These are phyloP conservation scores for Colletotrichum sidae DNA, from an alignment of 2,329 filamentous ascomycete species.

Conservation along the genomic window DNA sequence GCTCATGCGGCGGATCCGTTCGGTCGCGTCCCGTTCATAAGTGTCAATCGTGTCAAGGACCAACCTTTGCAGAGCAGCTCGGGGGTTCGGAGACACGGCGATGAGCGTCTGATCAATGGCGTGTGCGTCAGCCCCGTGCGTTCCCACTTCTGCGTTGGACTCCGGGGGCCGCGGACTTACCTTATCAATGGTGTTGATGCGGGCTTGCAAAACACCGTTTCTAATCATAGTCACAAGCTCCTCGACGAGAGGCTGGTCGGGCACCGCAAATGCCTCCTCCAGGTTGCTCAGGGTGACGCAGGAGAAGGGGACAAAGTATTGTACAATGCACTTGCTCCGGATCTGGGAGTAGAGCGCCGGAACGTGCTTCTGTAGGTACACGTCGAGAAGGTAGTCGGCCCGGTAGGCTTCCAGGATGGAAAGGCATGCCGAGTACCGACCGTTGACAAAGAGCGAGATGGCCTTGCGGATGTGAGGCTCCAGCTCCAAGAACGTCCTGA, in stretches of 20 bases:
- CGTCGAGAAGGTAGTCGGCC: conserved; percentile 88
- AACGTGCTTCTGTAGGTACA: conserved; percentile 84
- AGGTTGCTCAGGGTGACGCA: conserved; percentile 85
- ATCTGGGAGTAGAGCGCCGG: conserved; percentile 77
- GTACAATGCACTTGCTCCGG: conserved; percentile 90
- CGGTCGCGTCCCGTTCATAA: conserved; percentile 80
- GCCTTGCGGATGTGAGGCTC: conserved; percentile 95
- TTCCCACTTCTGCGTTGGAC: conserved; percentile 4
- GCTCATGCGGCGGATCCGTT: conserved; percentile 83
- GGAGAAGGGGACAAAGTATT: conserved; percentile 92
- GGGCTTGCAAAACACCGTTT: conserved; percentile 76
- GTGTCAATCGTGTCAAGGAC: conserved; percentile 75
- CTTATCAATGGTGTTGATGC: conserved; percentile 86
- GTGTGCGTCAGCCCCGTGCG: conserved; percentile 31
- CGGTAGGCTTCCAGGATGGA: conserved; percentile 84
- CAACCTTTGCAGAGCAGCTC: conserved; percentile 76
- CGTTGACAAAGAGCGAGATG: conserved; percentile 88
- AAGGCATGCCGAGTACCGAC: conserved; percentile 88
- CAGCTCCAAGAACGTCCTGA: conserved; percentile 89
- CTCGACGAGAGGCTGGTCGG: conserved; percentile 72
- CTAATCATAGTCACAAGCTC: conserved; percentile 87
- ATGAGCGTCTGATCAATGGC: conserved; percentile 70
- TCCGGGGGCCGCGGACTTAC: conserved; percentile 52
- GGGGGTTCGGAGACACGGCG: conserved; percentile 74
- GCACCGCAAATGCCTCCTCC: conserved; percentile 77